Evolutionary conservation across 768 basidiomycete species (phyloP).

Genomic region (Boletus bicolor): DNA sequence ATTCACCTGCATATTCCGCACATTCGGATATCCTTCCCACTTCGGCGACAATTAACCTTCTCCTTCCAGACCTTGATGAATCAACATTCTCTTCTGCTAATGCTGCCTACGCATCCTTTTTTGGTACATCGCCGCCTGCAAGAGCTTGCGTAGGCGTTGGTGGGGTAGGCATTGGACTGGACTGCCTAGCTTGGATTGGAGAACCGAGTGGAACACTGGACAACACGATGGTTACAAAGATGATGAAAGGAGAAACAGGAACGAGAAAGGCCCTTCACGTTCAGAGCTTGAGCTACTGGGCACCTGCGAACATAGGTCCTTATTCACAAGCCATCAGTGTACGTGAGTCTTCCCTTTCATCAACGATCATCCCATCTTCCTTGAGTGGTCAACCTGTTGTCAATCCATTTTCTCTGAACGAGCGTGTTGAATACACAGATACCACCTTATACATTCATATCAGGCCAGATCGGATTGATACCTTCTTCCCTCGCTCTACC

Average conservation of each 20-base stretch:
- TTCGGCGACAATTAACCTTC: slow-evolving; percentile 69
- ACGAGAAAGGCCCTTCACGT: slow-evolving; percentile 81
- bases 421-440: slow-evolving; percentile 42
- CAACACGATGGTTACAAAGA: slow-evolving; percentile 11
- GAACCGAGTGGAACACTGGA: slow-evolving; percentile 7
- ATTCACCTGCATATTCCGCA: slow-evolving; percentile 39
- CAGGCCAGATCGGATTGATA: slow-evolving; percentile 92
- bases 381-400: not conserved
- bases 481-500: slow-evolving; percentile 73
- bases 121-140: slow-evolving; percentile 88
- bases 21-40: slow-evolving; percentile 13
- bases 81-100: slow-evolving; percentile 72
- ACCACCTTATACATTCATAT: slow-evolving; percentile 76
- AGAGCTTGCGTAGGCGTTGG: slow-evolving; percentile 90
- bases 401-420: not conserved
- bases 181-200: slow-evolving; percentile 68
- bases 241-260: slow-evolving; percentile 28
- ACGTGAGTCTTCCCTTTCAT: slow-evolving; percentile 24
- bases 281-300: slow-evolving; percentile 97
- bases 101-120: slow-evolving; percentile 72
- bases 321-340: slow-evolving; percentile 93
- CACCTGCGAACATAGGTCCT: slow-evolving; percentile 97
- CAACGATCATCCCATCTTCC: not conserved
- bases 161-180: slow-evolving; percentile 59
- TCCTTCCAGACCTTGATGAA: slow-evolving; percentile 71